These are phyloP conservation scores for Scopulariopsis brevicaulis DNA, from an alignment of 2,329 filamentous ascomycete species.

Conservation along the genomic window DNA sequence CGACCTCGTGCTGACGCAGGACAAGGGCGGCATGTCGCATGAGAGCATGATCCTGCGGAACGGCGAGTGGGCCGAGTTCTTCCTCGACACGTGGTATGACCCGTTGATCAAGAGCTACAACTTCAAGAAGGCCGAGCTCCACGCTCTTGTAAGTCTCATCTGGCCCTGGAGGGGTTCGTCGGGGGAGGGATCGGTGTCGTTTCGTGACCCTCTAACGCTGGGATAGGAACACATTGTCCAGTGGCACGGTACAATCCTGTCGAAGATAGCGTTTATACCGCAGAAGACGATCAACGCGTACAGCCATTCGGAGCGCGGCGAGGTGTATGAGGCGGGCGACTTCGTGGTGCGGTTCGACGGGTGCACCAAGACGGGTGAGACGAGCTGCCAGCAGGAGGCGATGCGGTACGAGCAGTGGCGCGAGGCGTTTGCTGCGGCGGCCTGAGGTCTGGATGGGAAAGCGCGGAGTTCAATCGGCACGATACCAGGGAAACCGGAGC, in stretches of 20 bases:
- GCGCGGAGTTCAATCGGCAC: neutral
- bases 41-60: slow-evolving; percentile 71
- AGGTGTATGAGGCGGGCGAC: slow-evolving; percentile 70
- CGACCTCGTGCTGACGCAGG: slow-evolving; percentile 75
- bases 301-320: slow-evolving; percentile 40
- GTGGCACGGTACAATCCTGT: slow-evolving; percentile 94
- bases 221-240: slow-evolving; percentile 73
- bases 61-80: slow-evolving; percentile 85
- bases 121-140: slow-evolving; percentile 87
- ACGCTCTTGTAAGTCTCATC: slow-evolving; percentile 63
- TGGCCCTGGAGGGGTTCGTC: neutral
- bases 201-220: neutral
- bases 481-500: neutral
- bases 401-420: slow-evolving; percentile 1
- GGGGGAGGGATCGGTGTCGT: neutral
- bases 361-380: slow-evolving; percentile 47
- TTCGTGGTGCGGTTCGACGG: slow-evolving; percentile 69
- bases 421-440: slow-evolving; percentile 1
- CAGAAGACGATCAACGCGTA: slow-evolving; percentile 79
- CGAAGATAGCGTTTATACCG: slow-evolving; percentile 80
- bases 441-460: neutral
- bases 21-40: slow-evolving; percentile 64
- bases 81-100: slow-evolving; percentile 93
- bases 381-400: slow-evolving; percentile 44
- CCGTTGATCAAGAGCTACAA: slow-evolving; percentile 90